phyloP scores from a whole-genome alignment of 2,329 filamentous ascomycete genomes.

The Fusarium odoratissimum region DNA sequence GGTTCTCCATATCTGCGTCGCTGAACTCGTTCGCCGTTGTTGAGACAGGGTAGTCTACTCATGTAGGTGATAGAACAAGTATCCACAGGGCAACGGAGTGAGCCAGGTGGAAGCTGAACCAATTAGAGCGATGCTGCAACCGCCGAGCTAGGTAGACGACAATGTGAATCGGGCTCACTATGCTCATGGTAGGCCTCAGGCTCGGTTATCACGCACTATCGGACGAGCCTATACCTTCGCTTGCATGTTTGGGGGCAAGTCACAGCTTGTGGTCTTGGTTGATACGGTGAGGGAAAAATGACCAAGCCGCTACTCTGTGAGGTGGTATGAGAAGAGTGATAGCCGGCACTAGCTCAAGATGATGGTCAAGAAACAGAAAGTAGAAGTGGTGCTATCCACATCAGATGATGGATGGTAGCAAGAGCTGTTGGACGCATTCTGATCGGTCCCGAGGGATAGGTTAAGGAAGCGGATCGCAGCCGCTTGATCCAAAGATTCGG shows the following conservation, averaged over 20 bases:
- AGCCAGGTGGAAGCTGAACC: slow-evolving; percentile 16
- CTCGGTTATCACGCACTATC: slow-evolving; percentile 37
- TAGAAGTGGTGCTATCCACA: neutral
- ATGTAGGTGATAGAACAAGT: neutral
- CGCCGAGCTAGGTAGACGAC: slow-evolving; percentile 11
- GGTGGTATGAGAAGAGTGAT: slow-evolving; percentile 26
- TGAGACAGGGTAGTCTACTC: neutral
- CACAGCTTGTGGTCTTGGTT: slow-evolving; percentile 13
- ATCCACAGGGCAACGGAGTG: slow-evolving; percentile 31
- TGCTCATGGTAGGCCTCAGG: slow-evolving; percentile 29
- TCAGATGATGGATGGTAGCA: slow-evolving; percentile 15
- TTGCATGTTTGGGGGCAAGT: slow-evolving; percentile 34
- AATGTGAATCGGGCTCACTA: slow-evolving; percentile 2
- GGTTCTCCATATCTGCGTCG: neutral
- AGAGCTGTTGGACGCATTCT: slow-evolving; percentile 8
- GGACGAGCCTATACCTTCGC: slow-evolving; percentile 35
- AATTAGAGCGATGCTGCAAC: slow-evolving; percentile 30
- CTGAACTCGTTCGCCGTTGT: neutral
- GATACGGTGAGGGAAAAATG: slow-evolving; percentile 24
- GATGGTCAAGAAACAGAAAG: slow-evolving; percentile 3
- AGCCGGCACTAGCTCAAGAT: slow-evolving; percentile 10
- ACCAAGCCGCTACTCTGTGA: slow-evolving; percentile 11
- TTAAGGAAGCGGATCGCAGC: slow-evolving; percentile 15
- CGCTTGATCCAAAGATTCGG: slow-evolving; percentile 10
- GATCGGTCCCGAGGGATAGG: slow-evolving; percentile 14